Percentiles rank a stretch among this genome's conserved stretches.
These are phyloP conservation scores for Niveomyces coronatus DNA, from an alignment of 2,329 filamentous ascomycete species.

Conservation along the genomic window DNA sequence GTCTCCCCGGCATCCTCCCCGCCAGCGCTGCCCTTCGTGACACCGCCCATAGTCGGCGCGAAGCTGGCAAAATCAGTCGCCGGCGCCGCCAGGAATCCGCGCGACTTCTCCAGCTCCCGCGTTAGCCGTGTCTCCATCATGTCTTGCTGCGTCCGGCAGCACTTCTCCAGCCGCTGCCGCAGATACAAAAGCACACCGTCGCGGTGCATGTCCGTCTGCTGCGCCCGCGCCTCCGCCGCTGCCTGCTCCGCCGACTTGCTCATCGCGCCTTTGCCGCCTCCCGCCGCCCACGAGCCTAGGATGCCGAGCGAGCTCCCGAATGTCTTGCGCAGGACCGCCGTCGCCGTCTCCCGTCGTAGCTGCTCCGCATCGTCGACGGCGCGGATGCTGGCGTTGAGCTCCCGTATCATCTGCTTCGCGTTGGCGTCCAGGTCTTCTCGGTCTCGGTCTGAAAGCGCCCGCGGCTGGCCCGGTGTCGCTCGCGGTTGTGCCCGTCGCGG, in stretches of 20 bases:
- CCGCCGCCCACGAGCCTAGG: constrained; percentile 56
- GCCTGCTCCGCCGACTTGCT: constrained; percentile 54
- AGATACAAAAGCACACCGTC: constrained; percentile 81
- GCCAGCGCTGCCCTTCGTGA: constrained; percentile 2
- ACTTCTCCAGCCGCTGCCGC: constrained; percentile 63
- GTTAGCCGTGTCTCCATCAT: constrained; percentile 90
- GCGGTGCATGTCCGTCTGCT: constrained; percentile 57
- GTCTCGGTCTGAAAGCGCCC: constrained; percentile 66
- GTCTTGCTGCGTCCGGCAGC: constrained; percentile 65
- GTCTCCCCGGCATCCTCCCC: neutral
- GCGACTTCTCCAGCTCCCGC: constrained; percentile 80
- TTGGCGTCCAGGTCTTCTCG: constrained; percentile 81
- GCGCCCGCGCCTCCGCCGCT: constrained; percentile 58
- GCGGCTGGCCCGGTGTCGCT: constrained; percentile 31
- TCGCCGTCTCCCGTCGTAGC: constrained; percentile 66
- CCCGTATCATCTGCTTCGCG: constrained; percentile 74
- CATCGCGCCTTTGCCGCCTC: constrained; percentile 30
- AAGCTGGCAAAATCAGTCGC: constrained; percentile 25
- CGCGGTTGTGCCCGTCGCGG: constrained; percentile 47
- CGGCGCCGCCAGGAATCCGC: constrained; percentile 53
- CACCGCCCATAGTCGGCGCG: constrained; percentile 12
- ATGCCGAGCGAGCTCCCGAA: constrained; percentile 54
- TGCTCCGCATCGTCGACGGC: constrained; percentile 74
- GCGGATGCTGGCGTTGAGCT: constrained; percentile 73
- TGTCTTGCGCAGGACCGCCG: constrained; percentile 61